Evolutionary conservation across 2,329 filamentous ascomycete species (phyloP), one percentile per base, ranked within the genome.

Genomic region (Arthrobotrys iridis): DNA sequence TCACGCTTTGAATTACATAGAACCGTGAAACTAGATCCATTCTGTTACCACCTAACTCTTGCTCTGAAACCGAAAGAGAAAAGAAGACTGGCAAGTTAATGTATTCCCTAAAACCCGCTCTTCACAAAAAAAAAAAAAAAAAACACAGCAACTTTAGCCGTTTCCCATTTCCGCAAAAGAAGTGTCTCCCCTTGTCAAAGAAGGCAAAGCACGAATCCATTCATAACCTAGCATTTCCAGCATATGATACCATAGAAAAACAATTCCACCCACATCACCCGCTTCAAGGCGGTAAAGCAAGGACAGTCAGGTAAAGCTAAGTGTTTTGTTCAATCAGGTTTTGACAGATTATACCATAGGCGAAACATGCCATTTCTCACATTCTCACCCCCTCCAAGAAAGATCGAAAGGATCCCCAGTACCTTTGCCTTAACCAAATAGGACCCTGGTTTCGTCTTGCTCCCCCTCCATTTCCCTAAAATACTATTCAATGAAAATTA

Each of bases 71-170:
- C 3, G 24, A 4, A 7, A 30, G 22, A 20, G 43, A 48, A 15
- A 13, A 6, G 8, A 6, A 30, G 45, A n/a, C n/a, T n/a, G n/a
- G n/a, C n/a, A n/a, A n/a, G n/a, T n/a, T n/a, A n/a, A n/a, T n/a
- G n/a, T n/a, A n/a, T n/a, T n/a, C n/a, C n/a, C 33, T 13, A 13
- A 37, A 6, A 37, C 6, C 6, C 10, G 40, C 10, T 15, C n/a
- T 15, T 6, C 40, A 48, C 4, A n/a, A 48, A 28, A 28, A 24
- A 30, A 22, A 45, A 33, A 13, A 30, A 11, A 20, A 15, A 11
- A 13, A 28, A 6, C 5, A 40, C 1, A 43, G 65, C 43, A 70
- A 33, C 43, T 70, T 70, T 70, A 70, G 65, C 55, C 65, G 55
- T 52, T 24, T 7, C 30, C 18, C 11, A 11, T 10, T 24, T 20